Evolutionary conservation across 2,329 filamentous ascomycete genomes (phyloP).

Genomic region (Alternaria angustiovoidea): DNA sequence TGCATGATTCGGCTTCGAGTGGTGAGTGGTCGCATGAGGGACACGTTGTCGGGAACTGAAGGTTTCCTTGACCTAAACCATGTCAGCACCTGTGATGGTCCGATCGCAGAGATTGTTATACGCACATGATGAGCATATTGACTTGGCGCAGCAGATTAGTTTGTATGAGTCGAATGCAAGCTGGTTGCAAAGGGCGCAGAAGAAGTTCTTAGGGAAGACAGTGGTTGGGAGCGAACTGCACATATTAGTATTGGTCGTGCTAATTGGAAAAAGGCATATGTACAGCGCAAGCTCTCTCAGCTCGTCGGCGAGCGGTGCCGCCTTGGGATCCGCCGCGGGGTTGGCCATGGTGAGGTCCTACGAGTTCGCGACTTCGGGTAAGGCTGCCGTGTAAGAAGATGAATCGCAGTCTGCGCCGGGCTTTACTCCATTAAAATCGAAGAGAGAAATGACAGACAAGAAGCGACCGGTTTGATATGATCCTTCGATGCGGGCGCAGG

Average conservation of each 20-base stretch:
- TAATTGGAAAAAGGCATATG: not conserved
- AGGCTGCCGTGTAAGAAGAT: conserved; percentile 34
- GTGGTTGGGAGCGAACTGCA: conserved; percentile 77
- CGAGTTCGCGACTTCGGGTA: conserved; percentile 23
- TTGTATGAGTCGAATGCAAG: conserved; percentile 90
- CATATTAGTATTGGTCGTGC: conserved; percentile 18
- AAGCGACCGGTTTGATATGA: not conserved
- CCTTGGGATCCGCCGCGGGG: conserved; percentile 38
- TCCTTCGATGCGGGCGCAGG: conserved; percentile 7
- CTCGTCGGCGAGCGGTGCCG: conserved; percentile 45
- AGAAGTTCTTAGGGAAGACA: conserved; percentile 93
- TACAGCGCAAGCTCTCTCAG: conserved; percentile 46
- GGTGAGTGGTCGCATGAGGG: conserved; percentile 94
- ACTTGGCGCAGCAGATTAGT: conserved; percentile 92
- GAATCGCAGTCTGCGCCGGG: conserved; percentile 16
- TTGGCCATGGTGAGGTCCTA: conserved; percentile 40
- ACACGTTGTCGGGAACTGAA: conserved; percentile 78
- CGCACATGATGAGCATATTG: conserved; percentile 90
- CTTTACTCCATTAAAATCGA: conserved; percentile 36
- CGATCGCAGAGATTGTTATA: not conserved
- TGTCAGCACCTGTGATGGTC: conserved; percentile 9
- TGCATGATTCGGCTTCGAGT: conserved; percentile 84
- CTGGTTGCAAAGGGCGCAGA: conserved; percentile 92
- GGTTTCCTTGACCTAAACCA: conserved; percentile 39
- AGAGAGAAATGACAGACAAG: not conserved